Base-by-base conservation (phyloP, 495 filamentous ascomycete genomes). In the Pyronema domesticum region DNA sequence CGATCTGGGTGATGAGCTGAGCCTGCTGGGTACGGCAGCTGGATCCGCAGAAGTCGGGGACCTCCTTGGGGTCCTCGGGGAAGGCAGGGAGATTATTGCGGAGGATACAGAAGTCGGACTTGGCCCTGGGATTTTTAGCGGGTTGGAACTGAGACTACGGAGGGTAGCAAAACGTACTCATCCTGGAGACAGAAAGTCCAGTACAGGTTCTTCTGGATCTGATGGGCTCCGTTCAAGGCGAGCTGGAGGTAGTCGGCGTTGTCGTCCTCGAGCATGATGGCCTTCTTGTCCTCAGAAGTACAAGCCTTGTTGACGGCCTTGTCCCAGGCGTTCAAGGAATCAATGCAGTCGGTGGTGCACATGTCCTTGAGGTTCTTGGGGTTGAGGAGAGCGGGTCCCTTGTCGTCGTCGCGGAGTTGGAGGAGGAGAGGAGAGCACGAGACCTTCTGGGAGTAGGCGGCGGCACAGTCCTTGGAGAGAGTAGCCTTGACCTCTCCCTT, bases 1-100 rank as follows among this genome's bases (percentile, higher is more conserved):
- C 71, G 47, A 73, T 72, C 15, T 74, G 63, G 23, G 72, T 73
- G 51, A 61, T 55, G 30, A 60, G 58, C 40, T 55, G 55, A 5
- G 58, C 53, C 40, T 61, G 40, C 37, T 61, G 56, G 10, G 49
- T 51, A 17, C 53, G 53, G 42, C 53, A 61, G 18, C 48, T 52
- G 40, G 45, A 59, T 33, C 37, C 18, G 18, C 53, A 58, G 57
- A 61, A 59, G 43, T 47, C 37, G 7, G 37, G 18, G 11, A 46
- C 7, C 7, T 39, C 34, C n/a, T 37, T 51, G 14, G 49, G 17
- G 34, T 52, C 23, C 11, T 19, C 34, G 13, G 57, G 59, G 50
- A 45, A 58, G 15, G 37, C 48, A 1, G 56, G 56, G 30, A 56
- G 53, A 8, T 33, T 8, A 0, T 39, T 46, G 18, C 48, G 40